Evolutionary conservation across 1,139 yeast genomes (phyloP).

Genomic region (Casaregolazyma lundiana): DNA sequence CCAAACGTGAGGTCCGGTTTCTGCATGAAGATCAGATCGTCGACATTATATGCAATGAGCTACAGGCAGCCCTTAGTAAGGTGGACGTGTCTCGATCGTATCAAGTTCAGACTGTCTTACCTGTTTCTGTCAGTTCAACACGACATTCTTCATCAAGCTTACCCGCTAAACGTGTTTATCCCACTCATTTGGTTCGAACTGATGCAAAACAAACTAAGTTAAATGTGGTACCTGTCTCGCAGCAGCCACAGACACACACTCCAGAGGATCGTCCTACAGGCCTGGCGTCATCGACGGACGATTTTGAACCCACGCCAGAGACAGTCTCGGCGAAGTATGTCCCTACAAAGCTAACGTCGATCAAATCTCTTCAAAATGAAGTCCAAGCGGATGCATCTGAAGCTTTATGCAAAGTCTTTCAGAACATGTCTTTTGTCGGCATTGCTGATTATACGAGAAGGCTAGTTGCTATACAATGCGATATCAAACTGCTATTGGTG

Average conservation of each 20-base stretch:
- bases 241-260: neutral
- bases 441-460: conserved; percentile 68
- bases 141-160: conserved; percentile 6
- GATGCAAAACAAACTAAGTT: conserved; percentile 65
- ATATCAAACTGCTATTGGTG: conserved; percentile 67
- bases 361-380: conserved; percentile 48
- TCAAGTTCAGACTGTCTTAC: conserved; percentile 55
- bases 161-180: conserved; percentile 27
- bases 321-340: conserved; percentile 5
- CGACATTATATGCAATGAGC: conserved; percentile 47
- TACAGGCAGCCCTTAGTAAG: conserved; percentile 51
- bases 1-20: conserved; percentile 87
- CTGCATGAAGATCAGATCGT: conserved; percentile 82
- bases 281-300: neutral
- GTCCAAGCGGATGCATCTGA: conserved; percentile 47
- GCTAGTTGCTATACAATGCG: conserved; percentile 77
- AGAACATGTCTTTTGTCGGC: conserved; percentile 74
- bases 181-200: conserved; percentile 47
- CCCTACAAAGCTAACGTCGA: conserved; percentile 28
- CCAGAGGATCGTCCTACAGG: neutral
- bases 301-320: neutral
- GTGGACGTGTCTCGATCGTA: conserved; percentile 69
- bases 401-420: conserved; percentile 61
- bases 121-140: conserved; percentile 19
- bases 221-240: conserved; percentile 31